phyloP scores from a whole-genome alignment of 2,329 filamentous ascomycete species.

The Diplodia scrobiculata region DNA sequence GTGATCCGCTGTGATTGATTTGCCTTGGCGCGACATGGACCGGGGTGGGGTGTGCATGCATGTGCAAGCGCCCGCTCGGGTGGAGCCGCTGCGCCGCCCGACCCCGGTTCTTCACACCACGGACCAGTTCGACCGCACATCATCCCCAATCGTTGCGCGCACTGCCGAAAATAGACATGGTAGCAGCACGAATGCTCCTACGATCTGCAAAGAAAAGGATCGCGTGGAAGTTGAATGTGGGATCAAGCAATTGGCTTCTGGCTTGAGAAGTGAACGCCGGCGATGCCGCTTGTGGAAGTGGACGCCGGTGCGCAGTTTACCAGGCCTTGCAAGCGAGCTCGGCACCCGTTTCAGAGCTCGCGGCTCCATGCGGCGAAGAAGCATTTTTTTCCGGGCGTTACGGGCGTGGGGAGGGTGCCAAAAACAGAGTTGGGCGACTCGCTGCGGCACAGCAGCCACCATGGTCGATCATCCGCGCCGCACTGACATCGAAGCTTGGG shows the following conservation, averaged over 20 bases:
- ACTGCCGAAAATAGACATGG: background rate
- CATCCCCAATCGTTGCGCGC: background rate
- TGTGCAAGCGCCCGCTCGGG: background rate
- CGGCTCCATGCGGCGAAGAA: background rate
- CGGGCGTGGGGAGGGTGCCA: background rate
- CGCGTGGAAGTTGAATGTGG: background rate
- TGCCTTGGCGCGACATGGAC: background rate
- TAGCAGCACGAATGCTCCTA: no score
- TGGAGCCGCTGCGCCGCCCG: conserved; percentile 5
- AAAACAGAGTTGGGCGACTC: background rate
- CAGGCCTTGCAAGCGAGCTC: background rate
- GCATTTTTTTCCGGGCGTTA: background rate
- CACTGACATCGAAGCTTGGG: background rate
- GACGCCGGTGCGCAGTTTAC: background rate
- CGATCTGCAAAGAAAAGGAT: no score
- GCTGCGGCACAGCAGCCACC: conserved; percentile 1
- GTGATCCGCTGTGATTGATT: background rate
- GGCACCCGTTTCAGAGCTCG: background rate
- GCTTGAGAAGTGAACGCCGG: no score
- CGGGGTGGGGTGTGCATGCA: background rate
- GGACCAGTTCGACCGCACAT: background rate
- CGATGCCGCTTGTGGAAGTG: no score
- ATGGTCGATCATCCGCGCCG: background rate
- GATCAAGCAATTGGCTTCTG: no score
- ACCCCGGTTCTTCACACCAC: background rate